A percentile compares a stretch with the other conserved stretches of the same genome.
phyloP scores from a whole-genome alignment of 139 green algal genomes.

The Auxenochlorella pyrenoidosa region DNA sequence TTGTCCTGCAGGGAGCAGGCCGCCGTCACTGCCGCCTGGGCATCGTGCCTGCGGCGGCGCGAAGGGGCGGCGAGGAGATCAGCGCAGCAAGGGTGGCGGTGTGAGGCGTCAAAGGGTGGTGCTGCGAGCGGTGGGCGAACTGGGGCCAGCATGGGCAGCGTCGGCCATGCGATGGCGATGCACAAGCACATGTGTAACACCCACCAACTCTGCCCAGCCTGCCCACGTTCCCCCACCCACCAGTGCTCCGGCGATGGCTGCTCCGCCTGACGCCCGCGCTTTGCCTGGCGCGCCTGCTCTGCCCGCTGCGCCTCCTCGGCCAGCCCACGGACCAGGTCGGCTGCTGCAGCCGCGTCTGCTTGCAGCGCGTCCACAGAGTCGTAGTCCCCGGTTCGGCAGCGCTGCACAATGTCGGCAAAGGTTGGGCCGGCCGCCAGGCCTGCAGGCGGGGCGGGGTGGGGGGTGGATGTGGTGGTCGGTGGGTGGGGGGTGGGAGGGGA shows the following conservation, averaged over 20 bases:
- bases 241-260: neutral
- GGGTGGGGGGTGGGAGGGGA: neutral
- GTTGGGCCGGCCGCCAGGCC: neutral
- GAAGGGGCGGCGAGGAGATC: neutral
- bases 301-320: neutral
- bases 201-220: neutral
- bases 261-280: neutral
- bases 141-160: neutral
- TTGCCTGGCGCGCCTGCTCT: constrained; percentile 1
- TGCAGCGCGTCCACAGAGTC: neutral
- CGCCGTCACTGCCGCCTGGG: neutral
- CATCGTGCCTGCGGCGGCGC: neutral
- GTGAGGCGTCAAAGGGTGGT: too few relatives aligned
- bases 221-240: neutral
- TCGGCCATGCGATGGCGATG: too few relatives aligned
- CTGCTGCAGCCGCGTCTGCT: neutral
- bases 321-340: neutral
- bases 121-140: too few relatives aligned
- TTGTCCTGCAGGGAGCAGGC: constrained; percentile 32
- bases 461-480: neutral
- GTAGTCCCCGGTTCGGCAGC: neutral
- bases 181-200: neutral
- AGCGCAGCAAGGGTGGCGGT: neutral
- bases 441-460: neutral
- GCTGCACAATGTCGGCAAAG: neutral